A percentile compares a stretch with the other conserved stretches of the same genome.
These are phyloP conservation scores for Xylaria bambusicola DNA, from an alignment of 495 filamentous ascomycete genomes.

Conservation along the genomic window DNA sequence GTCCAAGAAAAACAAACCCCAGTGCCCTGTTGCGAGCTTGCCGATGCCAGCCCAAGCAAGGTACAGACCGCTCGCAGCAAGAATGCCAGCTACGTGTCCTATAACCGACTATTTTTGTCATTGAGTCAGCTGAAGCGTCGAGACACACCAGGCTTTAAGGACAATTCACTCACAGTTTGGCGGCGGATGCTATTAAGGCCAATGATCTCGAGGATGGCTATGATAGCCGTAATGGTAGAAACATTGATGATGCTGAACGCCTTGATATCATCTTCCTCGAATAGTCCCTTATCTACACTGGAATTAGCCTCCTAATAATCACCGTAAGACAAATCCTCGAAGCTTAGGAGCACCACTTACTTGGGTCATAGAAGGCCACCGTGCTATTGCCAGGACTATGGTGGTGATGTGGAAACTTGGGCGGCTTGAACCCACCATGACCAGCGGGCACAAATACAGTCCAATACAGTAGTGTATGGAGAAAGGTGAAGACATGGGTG, in stretches of 20 bases:
- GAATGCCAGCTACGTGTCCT: slow-evolving; percentile 38
- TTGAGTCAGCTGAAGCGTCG: slow-evolving; percentile 15
- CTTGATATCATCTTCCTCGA: slow-evolving; percentile 38
- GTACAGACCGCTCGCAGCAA: slow-evolving; percentile 42
- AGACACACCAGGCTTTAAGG: neutral
- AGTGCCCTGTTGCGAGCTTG: slow-evolving; percentile 46
- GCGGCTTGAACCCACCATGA: slow-evolving; percentile 33
- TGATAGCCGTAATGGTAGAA: slow-evolving; percentile 40
- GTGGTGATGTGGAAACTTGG: slow-evolving; percentile 23
- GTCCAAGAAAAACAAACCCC: slow-evolving; percentile 54
- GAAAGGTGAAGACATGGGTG: slow-evolving; percentile 44
- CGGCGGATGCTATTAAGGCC: slow-evolving; percentile 53
- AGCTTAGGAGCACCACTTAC: slow-evolving; percentile 17
- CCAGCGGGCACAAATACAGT: slow-evolving; percentile 40
- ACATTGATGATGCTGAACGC: slow-evolving; percentile 49
- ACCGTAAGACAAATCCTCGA: neutral
- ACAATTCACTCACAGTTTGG: slow-evolving; percentile 37
- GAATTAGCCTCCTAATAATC: neutral
- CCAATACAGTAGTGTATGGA: slow-evolving; percentile 53
- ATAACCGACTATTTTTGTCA: slow-evolving; percentile 34
- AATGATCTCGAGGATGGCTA: slow-evolving; percentile 49
- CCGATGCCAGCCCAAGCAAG: slow-evolving; percentile 52
- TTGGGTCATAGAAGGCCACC: slow-evolving; percentile 20
- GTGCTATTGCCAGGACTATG: slow-evolving; percentile 10
- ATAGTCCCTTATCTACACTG: slow-evolving; percentile 28